Evolutionary conservation across 208 protist genomes (phyloP).

Genomic region (Phytomonas sp.): DNA sequence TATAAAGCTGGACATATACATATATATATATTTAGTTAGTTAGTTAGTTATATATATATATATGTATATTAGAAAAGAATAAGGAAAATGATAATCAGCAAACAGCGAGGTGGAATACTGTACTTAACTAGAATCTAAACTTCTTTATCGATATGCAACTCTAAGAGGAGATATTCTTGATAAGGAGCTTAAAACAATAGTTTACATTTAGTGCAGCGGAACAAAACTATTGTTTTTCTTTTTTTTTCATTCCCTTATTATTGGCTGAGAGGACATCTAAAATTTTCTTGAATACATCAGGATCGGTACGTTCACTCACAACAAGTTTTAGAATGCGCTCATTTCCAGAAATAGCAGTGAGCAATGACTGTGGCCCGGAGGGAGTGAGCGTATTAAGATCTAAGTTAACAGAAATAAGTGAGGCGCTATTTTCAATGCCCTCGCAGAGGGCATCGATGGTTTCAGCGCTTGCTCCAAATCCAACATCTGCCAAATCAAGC

Average conservation of each 20-base stretch:
- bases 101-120: not conserved
- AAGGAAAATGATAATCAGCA: slow-evolving; percentile 3
- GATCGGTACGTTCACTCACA: slow-evolving; percentile 57
- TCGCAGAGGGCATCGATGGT: slow-evolving; percentile 73
- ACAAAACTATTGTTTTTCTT: slow-evolving; percentile 13
- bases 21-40: slow-evolving; percentile 6
- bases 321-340: slow-evolving; percentile 29
- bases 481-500: slow-evolving; percentile 74
- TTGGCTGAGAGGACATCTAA: slow-evolving; percentile 39
- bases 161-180: not conserved
- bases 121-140: not conserved
- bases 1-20: not conserved
- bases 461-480: slow-evolving; percentile 42
- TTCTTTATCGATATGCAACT: not conserved
- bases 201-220: not conserved
- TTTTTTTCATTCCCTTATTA: slow-evolving; percentile 35
- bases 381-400: slow-evolving; percentile 66
- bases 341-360: slow-evolving; percentile 50
- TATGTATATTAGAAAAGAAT: slow-evolving; percentile 7
- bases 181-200: slow-evolving; percentile 6
- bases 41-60: not conserved
- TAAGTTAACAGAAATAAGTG: slow-evolving; percentile 55
- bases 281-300: slow-evolving; percentile 53
- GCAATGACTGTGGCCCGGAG: slow-evolving; percentile 31
- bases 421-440: slow-evolving; percentile 46